Conservation (phyloP, 2,329 filamentous ascomycete genomes). For the Pseudogymnoascus destructans region DNA sequence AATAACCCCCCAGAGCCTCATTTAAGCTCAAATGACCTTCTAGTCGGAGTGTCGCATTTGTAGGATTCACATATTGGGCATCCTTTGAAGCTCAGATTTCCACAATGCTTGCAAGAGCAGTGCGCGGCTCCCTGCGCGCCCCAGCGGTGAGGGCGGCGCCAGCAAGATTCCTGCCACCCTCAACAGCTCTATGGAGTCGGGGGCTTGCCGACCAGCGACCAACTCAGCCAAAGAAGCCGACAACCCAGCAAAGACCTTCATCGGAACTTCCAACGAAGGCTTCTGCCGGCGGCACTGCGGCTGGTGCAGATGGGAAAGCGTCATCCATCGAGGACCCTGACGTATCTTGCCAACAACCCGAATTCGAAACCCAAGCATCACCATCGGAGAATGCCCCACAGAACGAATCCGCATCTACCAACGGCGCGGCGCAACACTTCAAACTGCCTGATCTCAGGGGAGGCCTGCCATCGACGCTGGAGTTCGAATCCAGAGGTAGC, state of each 20-base stretch:
- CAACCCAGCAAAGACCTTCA: constrained; percentile 16
- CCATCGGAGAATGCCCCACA: constrained; percentile 27
- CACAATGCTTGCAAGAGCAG: constrained; percentile 25
- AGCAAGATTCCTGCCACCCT: constrained; percentile 24
- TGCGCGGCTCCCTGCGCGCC: constrained; percentile 20
- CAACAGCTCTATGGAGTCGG: constrained; percentile 31
- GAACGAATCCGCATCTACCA: constrained; percentile 24
- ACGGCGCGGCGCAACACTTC: constrained; percentile 34
- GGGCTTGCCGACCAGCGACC: constrained; percentile 32
- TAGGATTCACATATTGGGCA: background rate
- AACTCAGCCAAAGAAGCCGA: constrained; percentile 20
- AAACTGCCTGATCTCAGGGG: constrained; percentile 80
- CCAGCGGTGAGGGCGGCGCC: constrained; percentile 19
- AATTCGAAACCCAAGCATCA: constrained; percentile 26
- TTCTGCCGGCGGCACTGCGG: constrained; percentile 11
- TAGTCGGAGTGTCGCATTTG: constrained; percentile 21
- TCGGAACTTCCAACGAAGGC: constrained; percentile 8
- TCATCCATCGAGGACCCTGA: constrained; percentile 15
- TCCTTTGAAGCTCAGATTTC: constrained; percentile 6
- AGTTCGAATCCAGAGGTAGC: constrained; percentile 52
- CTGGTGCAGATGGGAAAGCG: constrained; percentile 14
- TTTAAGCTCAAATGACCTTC: constrained; percentile 8
- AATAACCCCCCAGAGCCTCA: background rate
- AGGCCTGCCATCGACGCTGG: constrained; percentile 84
- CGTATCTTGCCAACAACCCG: constrained; percentile 19